Conservation (phyloP, 345 rosid species). For the Kandelia obovata region DNA sequence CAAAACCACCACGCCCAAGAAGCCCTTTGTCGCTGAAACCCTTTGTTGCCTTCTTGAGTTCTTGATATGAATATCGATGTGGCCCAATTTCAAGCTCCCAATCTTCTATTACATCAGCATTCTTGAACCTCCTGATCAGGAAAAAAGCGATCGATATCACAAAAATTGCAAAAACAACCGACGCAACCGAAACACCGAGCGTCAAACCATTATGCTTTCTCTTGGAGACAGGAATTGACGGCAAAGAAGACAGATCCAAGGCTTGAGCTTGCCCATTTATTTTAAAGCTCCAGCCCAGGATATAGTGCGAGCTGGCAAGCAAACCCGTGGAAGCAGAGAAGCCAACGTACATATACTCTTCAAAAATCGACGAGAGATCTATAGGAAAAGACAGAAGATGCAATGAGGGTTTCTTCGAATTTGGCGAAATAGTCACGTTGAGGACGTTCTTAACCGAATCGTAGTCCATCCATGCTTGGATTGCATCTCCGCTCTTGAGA, state of each 20-base stretch:
- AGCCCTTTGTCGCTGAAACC: constrained; percentile 15
- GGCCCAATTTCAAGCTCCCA: constrained; percentile 33
- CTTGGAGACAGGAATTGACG: constrained; percentile 15
- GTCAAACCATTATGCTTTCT: constrained; percentile 2
- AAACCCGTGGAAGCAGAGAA: constrained; percentile 29
- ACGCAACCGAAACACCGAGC: constrained; percentile 11
- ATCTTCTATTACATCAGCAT: constrained; percentile 23
- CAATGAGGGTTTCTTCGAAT: constrained; percentile 14
- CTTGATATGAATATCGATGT: constrained; percentile 21
- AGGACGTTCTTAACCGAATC: constrained; percentile 21
- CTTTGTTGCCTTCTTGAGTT: constrained; percentile 25
- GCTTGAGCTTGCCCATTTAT: constrained; percentile 17
- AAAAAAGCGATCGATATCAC: not conserved
- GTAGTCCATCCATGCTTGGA: constrained; percentile 27
- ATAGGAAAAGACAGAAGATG: constrained; percentile 21
- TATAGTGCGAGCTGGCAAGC: constrained; percentile 27
- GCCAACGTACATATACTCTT: constrained; percentile 27
- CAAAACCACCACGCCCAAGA: constrained; percentile 25
- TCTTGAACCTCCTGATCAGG: constrained; percentile 16
- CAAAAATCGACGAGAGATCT: constrained; percentile 20
- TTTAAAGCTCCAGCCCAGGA: constrained; percentile 27
- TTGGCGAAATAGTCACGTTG: constrained; percentile 23
- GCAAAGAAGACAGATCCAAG: constrained; percentile 31
- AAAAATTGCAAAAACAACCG: constrained; percentile 2
- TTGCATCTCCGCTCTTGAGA: constrained; percentile 17